Evolutionary conservation across 495 filamentous ascomycete genomes (phyloP), one percentile per base, ranked within the genome.

Genomic region (Cairneyella variabilis): DNA sequence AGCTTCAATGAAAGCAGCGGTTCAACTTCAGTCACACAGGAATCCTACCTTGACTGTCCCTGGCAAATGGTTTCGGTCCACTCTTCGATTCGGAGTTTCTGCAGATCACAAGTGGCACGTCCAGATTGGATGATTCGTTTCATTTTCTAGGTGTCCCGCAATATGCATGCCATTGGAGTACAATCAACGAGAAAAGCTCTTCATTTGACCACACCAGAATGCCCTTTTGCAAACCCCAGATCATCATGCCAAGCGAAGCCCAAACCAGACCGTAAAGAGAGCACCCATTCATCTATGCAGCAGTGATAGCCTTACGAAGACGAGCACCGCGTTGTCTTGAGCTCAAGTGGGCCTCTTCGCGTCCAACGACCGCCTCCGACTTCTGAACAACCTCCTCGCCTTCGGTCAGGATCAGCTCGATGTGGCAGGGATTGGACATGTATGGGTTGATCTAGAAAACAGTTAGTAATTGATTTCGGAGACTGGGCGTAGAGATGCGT

Each of bases 361-460:
- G 77, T 61, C 79, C 74, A 48, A 77, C 78, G 62, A 83, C 77
- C 36, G 78, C 69, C 60, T 83, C 78, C 34, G 79, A 82, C 81
- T 97, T 97, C 75, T 90, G 81, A 57, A 96, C 85, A 58, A 86
- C 79, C 80, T 99, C 93, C 66, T 90, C 83, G 51, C 80, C 89
- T 80, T 99, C 95, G 66, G 95, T 96, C 61, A 99, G 84, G 85
- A 99, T 97, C 54, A 97, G 77, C 79, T 99, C 93, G 76, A 99
- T 93, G 82, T 99, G 93, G 85, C 91, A 99, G 57, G 93, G 93
- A 82, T 96, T 95, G 52, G 90, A 96, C 95, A 97, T 97, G 83
- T 97, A 97, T 51, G 91, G 91, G 82, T 96, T 97, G 79, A 97
- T 97, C 91, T 96, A 68, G 3, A 46, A 21, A 16, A 11, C 16